A percentile compares a stretch with the other conserved stretches of the same genome.
Conservation (phyloP, 2,329 filamentous ascomycete species). For the Penicillium thymicola region DNA sequence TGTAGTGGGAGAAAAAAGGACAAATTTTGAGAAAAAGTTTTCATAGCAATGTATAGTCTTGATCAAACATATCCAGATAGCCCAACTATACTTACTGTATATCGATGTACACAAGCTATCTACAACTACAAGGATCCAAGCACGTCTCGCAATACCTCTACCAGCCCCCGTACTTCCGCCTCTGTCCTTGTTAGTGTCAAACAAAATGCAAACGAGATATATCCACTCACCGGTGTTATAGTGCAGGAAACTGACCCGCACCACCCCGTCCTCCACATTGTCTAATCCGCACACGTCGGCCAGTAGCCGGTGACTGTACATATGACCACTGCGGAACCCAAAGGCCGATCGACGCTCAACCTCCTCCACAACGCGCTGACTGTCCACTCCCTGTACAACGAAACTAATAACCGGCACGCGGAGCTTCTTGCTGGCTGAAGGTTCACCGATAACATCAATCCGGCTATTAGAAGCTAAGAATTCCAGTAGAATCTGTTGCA, state of each 20-base stretch:
- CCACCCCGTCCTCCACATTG: constrained; percentile 59
- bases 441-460: constrained; percentile 59
- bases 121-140: constrained; percentile 1
- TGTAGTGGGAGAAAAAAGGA: neutral
- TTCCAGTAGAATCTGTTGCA: constrained; percentile 58
- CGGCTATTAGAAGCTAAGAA: constrained; percentile 56
- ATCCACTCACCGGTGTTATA: constrained; percentile 63
- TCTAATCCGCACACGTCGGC: constrained; percentile 58
- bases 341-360: constrained; percentile 59
- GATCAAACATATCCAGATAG: neutral
- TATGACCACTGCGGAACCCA: constrained; percentile 65
- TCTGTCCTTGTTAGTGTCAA: constrained; percentile 15
- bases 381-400: constrained; percentile 55
- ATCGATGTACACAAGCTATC: neutral
- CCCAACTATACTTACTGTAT: neutral
- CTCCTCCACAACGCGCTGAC: constrained; percentile 58
- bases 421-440: constrained; percentile 44
- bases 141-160: constrained; percentile 15
- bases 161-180: constrained; percentile 19
- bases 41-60: neutral
- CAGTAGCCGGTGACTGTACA: constrained; percentile 64
- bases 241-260: constrained; percentile 69
- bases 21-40: neutral
- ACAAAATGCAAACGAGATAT: neutral
- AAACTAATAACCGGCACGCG: constrained; percentile 68